Percentiles rank a stretch among this genome's conserved stretches.
Conservation (phyloP, 441 rosid species). For the Gossypium aridum region DNA sequence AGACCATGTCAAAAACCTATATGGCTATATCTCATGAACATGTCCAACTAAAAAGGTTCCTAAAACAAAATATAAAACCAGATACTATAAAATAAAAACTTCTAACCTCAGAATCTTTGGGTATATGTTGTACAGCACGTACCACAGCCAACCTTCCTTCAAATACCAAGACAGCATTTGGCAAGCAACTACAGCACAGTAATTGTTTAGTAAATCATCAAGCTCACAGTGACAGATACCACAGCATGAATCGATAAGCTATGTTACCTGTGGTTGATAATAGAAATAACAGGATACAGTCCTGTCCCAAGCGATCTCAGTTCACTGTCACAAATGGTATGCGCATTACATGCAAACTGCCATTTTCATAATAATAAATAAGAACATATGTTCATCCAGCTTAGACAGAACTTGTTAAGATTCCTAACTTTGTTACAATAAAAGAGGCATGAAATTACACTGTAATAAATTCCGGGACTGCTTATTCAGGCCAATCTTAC, state of each 20-base stretch:
- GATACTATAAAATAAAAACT: neutral
- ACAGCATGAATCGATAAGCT: conserved; percentile 8
- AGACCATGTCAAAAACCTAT: neutral
- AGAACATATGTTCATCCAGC: conserved; percentile 8
- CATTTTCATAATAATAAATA: conserved; percentile 11
- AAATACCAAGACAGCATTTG: conserved; percentile 76
- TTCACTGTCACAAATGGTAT: conserved; percentile 89
- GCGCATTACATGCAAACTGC: conserved; percentile 99
- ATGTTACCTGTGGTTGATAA: conserved; percentile 85
- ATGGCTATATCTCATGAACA: neutral
- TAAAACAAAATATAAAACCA: neutral
- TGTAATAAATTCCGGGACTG: neutral
- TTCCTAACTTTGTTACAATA: neutral
- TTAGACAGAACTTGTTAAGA: neutral
- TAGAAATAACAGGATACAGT: conserved; percentile 77
- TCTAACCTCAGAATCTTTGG: conserved; percentile 69
- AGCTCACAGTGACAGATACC: conserved; percentile 8
- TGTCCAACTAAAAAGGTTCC: neutral
- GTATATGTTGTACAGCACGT: conserved; percentile 63
- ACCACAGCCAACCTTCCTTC: conserved; percentile 78
- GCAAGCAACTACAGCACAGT: conserved; percentile 66
- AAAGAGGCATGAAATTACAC: conserved; percentile 4
- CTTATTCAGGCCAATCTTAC: neutral
- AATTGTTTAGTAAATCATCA: conserved; percentile 18
- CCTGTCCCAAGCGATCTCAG: conserved; percentile 95